Evolutionary conservation across 139 green algal species (phyloP).

Genomic region (Chlamydomonas sp.): DNA sequence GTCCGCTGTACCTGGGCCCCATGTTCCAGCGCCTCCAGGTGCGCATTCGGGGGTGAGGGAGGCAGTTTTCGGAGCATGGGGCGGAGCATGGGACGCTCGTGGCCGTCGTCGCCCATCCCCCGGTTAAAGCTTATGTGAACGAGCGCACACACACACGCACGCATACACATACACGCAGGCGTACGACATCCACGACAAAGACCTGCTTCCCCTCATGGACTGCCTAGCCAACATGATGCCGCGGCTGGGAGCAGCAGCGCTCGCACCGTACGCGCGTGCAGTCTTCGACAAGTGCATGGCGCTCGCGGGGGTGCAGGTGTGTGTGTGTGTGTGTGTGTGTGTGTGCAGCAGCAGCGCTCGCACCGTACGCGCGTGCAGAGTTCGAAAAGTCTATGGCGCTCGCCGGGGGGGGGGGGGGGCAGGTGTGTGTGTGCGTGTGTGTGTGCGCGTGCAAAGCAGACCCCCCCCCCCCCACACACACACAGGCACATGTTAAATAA

Average conservation of each 20-base stretch:
- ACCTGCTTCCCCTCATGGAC: conserved; percentile 71
- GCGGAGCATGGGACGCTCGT: too few relatives aligned
- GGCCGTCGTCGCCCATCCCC: too few relatives aligned
- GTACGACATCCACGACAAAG: conserved; percentile 20
- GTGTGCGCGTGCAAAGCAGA: too few relatives aligned
- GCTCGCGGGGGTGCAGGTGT: conserved; percentile 31
- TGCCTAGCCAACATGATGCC: conserved; percentile 58
- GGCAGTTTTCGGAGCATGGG: too few relatives aligned
- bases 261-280: conserved; percentile 55
- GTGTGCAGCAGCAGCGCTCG: conserved; percentile 28
- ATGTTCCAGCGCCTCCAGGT: conserved; percentile 5
- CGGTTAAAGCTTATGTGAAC: too few relatives aligned
- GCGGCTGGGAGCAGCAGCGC: conserved; percentile 23
- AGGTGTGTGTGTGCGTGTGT: too few relatives aligned
- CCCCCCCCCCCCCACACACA: too few relatives aligned
- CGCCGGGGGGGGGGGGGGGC: conserved; percentile 21
- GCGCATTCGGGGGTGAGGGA: too few relatives aligned
- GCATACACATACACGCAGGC: too few relatives aligned
- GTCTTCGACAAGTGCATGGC: conserved; percentile 56
- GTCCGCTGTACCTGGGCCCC: neutral
- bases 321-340: too few relatives aligned
- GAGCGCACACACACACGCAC: too few relatives aligned
- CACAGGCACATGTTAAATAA: too few relatives aligned
- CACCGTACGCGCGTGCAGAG: conserved; percentile 54
- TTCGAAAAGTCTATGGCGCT: conserved; percentile 60